A percentile compares a stretch with the other conserved stretches of the same genome.
Evolutionary conservation across 148 eudicot genomes (phyloP).

Genomic region (Euryodendron excelsum): DNA sequence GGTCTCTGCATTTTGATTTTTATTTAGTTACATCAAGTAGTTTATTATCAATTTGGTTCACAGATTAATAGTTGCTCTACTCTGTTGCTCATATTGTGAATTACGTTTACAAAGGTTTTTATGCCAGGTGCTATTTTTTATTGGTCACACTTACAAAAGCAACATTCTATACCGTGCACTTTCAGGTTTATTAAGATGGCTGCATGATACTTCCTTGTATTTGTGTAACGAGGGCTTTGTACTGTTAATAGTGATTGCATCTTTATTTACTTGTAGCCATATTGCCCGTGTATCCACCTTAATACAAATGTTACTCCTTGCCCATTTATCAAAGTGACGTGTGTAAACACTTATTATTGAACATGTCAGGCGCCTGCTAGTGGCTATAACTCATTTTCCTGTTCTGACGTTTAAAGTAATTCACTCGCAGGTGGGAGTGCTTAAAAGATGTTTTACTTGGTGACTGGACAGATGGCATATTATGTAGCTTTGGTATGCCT

Average conservation of each 20-base stretch:
- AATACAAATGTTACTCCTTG: too few relatives aligned
- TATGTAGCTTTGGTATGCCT: slow-evolving; percentile 98
- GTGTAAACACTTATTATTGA: neutral
- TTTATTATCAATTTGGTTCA: neutral
- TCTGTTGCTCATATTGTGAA: too few relatives aligned
- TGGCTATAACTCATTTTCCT: neutral
- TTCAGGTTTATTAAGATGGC: too few relatives aligned
- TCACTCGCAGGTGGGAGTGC: slow-evolving; percentile 84
- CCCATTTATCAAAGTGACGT: neutral
- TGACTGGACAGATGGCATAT: slow-evolving; percentile 80
- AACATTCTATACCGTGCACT: too few relatives aligned
- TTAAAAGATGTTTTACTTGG: slow-evolving; percentile 71
- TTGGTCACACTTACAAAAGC: too few relatives aligned
- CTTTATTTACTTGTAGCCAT: too few relatives aligned
- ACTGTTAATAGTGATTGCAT: too few relatives aligned
- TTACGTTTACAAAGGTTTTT: too few relatives aligned
- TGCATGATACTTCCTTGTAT: too few relatives aligned
- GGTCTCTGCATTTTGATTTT: neutral
- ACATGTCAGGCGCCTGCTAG: neutral
- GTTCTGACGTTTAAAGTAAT: slow-evolving; percentile 1
- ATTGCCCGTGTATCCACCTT: too few relatives aligned
- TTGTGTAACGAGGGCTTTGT: too few relatives aligned
- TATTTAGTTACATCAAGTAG: neutral
- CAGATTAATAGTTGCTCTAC: neutral
- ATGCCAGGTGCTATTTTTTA: too few relatives aligned